Base-by-base conservation (phyloP, 805 yeast species). In the Candida loeiensis region DNA sequence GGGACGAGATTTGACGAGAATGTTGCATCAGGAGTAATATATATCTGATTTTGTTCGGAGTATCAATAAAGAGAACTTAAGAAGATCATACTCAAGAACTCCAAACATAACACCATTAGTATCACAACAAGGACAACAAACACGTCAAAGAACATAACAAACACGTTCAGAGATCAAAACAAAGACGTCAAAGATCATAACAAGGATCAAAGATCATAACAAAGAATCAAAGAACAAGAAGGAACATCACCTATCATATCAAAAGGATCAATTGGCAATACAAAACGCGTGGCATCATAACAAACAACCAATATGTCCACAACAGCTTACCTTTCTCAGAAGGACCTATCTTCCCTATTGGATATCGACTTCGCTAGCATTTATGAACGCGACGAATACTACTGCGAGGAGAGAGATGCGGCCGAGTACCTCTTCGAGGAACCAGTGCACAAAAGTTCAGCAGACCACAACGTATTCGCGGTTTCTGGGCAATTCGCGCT, bases 341-440 rank as follows among this genome's bases (percentile, higher is more conserved):
- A 20, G 13, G 29, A 24, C 20, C 25, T 38, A 26, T 26, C 36
- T 12, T 26, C 41, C 2, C 20, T 38, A n/a, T 38, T 38, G 36
- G 24, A 26, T 13, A 22, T 38, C n/a, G 41, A 38, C 14, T 38
- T 38, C 25, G 32, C 26, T 24, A 38, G 36, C 27, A 25, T 38
- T 4, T 38, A 37, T 30, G 40, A 29, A 13, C 20, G 22, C 15
- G 40, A 37, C 6, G 30, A 37, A 16, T 37, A 37, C 27, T 8
- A 24, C 18, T 37, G 40, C 19, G 40, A 37, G 13, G 22, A 28
- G 11, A 30, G 21, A 7, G 39, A 36, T 21, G 39, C 18, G 21
- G 14, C 19, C 17, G 28, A 12, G 15, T 36, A 37, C 18, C 31
- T 37, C 24, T 37, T 37, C 35, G 28, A 37, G 35, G 22, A 29